Percentiles rank a stretch among this genome's conserved stretches.
Evolutionary conservation across 2,329 filamentous ascomycete genomes (phyloP).

Genomic region (Coleophoma eucalyptorum): DNA sequence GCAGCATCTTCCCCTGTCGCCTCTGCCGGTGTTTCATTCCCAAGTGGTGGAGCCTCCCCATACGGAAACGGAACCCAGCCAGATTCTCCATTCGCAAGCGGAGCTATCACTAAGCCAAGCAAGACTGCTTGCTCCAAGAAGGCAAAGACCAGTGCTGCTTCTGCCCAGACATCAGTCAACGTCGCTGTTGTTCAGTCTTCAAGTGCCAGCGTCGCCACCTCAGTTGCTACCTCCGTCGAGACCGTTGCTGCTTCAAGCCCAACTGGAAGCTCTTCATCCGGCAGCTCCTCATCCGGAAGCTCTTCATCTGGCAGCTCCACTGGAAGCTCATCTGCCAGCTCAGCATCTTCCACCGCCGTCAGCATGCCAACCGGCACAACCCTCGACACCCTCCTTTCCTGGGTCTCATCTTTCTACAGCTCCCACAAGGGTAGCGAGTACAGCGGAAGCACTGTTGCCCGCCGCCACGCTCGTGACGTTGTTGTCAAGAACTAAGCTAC

Average conservation of each 20-base stretch:
- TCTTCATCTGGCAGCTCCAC: conserved; percentile 1
- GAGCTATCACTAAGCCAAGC: neutral
- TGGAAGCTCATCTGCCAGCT: neutral
- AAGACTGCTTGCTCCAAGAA: neutral
- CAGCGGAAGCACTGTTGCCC: conserved; percentile 6
- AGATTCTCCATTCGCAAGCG: neutral
- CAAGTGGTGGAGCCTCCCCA: neutral
- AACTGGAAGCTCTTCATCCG: conserved; percentile 3
- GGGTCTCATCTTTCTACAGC: conserved; percentile 16
- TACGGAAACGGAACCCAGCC: neutral
- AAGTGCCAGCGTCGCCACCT: neutral
- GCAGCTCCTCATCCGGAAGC: neutral
- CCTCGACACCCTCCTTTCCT: conserved; percentile 13
- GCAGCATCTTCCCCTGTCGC: conserved; percentile 3
- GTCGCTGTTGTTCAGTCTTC: neutral
- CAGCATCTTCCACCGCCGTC: neutral
- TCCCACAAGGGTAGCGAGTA: conserved; percentile 9
- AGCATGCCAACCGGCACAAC: conserved; percentile 12
- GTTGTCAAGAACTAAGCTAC: neutral
- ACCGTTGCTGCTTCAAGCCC: conserved; percentile 4
- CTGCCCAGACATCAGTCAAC: neutral
- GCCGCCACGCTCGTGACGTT: conserved; percentile 14
- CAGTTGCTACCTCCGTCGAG: neutral
- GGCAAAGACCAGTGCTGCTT: neutral
- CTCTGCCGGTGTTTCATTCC: neutral